Evolutionary conservation across 192 early-diverging fungal genomes (phyloP), one percentile per base, ranked within the genome.

Genomic region (Coemansia guatemalensis): DNA sequence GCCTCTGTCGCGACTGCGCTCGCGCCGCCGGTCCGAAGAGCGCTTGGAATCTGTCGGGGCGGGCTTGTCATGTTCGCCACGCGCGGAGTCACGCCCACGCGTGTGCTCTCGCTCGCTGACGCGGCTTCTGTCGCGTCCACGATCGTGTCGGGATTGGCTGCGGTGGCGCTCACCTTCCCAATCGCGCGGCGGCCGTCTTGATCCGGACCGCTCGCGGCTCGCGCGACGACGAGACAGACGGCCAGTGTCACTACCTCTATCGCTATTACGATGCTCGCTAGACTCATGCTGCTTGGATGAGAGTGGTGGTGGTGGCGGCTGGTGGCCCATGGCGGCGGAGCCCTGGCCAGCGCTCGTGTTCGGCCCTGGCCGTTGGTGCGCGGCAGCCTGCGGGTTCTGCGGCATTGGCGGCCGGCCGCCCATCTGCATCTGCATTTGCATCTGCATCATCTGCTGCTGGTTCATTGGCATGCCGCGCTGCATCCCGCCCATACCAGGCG

Each of bases 351-450:
- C 24, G 8, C 56, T 26, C 9, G 48, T 5, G 32, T 62, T 67
- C 3, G 54, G 57, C 9, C 61, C 53, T n/a, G 67, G 62, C 21
- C 71, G 64, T 24, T 63, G 65, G 30, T 71, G 64, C 29, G 48
- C 53, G 2, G 39, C 39, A 17, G 51, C 65, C 18, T 74, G 68
- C 54, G 58, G 56, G 35, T 58, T 64, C n/a, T 44, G 69, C 7
- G 62, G 53, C 65, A 66, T 67, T 18, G 77, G 67, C 25, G 63
- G 64, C 52, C 68, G 64, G 24, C 68, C 65, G 22, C 61, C 65
- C 69, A 73, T 73, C 53, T 70, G 73, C 73, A 75, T 67, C 20
- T 75, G 72, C 64, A 71, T 67, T 24, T 76, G 74, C 75, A 78
- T 78, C 8, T 78, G 75, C 67, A 78, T 71, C 68, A 77, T 65